These are phyloP conservation scores for Fusarium xylarioides DNA, from an alignment of 2,329 filamentous ascomycete genomes.

Conservation along the genomic window DNA sequence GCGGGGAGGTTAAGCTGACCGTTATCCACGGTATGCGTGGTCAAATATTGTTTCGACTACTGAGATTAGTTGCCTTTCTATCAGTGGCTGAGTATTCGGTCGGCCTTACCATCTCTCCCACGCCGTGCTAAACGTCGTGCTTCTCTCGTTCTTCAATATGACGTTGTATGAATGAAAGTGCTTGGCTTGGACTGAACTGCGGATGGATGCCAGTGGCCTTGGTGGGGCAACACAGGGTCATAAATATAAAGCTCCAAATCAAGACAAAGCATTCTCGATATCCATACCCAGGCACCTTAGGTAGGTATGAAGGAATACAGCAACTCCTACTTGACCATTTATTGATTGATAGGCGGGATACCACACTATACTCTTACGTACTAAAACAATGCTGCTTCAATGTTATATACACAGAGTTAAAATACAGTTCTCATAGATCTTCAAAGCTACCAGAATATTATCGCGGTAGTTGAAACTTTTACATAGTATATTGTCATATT, in stretches of 20 bases:
- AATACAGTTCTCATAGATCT: not conserved
- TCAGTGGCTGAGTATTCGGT: not conserved
- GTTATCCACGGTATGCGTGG: conserved; percentile 88
- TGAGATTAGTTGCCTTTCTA: conserved; percentile 1
- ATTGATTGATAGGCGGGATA: not conserved
- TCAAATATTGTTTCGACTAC: conserved; percentile 98
- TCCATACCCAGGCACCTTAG: not conserved
- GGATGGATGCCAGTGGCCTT: conserved; percentile 19
- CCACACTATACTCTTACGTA: not conserved
- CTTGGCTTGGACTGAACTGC: conserved; percentile 16
- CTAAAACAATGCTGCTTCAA: not conserved
- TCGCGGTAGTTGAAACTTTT: not conserved
- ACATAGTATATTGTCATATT: conserved; percentile 34
- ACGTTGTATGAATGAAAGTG: conserved; percentile 41
- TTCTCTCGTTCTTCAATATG: conserved; percentile 23
- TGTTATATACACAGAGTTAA: not conserved
- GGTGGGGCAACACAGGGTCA: conserved; percentile 34
- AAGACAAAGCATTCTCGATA: not conserved
- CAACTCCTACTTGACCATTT: not conserved
- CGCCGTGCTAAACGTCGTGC: not conserved
- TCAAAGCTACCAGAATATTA: not conserved
- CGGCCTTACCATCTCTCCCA: conserved; percentile 42
- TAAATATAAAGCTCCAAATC: conserved; percentile 14
- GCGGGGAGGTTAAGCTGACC: conserved; percentile 63
- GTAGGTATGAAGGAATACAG: not conserved